Evolutionary conservation across 495 filamentous ascomycete species (phyloP), one percentile per base, ranked within the genome.

Genomic region (Saxophila tyrrhenica): DNA sequence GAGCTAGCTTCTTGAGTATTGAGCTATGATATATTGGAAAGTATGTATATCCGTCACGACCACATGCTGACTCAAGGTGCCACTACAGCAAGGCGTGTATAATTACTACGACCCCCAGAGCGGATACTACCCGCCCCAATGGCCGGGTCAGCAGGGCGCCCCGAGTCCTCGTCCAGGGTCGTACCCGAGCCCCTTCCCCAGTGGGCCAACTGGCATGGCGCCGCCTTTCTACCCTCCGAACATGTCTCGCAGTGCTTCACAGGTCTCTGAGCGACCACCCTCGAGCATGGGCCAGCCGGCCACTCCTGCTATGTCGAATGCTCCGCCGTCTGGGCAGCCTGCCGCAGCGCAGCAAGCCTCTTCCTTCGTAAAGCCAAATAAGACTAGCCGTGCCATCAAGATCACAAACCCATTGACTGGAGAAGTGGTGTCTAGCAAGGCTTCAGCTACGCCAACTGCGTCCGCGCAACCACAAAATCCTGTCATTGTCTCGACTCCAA

Each of bases 211-310:
- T 49, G 70, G 72, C 23, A 58, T 82, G 82, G 59, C 72, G 71
- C 55, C 65, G 73, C 61, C 72, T 73, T 54, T 71, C 73, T 44
- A 75, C 79, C 65, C 57, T 15, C 70, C 80, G 16, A 77, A 80
- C 20, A 86, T 95, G 80, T 91, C 89, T 8, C 84, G 90, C 62
- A 85, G 80, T 47, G 79, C 86, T 2, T 95, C 89, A 7, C 85
- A 92, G 65, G 72, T 90, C 38, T 90, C 70, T 23, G 83, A 92
- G 59, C 81, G 88, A 51, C 88, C 89, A 10, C 73, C 77, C 16
- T 91, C 89, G 21, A 90, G 86, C 68, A 77, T 89, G 45, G 79
- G 84, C 39, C 86, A 86, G 60, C 75, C 75, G 19, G 78, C 73
- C 60, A 81, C 75, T 32, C 78, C 72, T 42, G 74, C 69, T 43